Evolutionary conservation across 208 protist genomes (phyloP).

Genomic region (Trypanosoma platydactyli): DNA sequence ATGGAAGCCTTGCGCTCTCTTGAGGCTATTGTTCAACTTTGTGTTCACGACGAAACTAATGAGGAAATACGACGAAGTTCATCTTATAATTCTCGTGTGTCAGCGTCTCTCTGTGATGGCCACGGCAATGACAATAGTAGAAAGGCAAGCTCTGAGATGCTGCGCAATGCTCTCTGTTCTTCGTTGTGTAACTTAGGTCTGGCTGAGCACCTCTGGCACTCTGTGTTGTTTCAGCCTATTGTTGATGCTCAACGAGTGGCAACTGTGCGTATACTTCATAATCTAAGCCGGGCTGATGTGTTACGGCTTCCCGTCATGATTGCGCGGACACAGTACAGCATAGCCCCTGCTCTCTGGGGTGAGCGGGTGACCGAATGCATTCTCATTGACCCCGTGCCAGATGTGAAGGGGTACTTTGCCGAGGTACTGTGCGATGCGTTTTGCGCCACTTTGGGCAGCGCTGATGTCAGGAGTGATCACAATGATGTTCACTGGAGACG

Average conservation of each 20-base stretch:
- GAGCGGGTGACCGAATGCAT: constrained; percentile 15
- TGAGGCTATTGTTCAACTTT: constrained; percentile 14
- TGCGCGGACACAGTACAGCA: neutral
- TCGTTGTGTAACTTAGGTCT: constrained; percentile 11
- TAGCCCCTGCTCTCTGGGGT: constrained; percentile 10
- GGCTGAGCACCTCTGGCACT: constrained; percentile 21
- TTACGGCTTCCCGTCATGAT: neutral
- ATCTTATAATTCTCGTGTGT: neutral
- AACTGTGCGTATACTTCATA: constrained; percentile 4
- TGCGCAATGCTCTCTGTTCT: constrained; percentile 1
- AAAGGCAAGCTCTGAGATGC: neutral
- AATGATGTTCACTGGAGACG: constrained; percentile 13
- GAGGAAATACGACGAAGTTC: neutral
- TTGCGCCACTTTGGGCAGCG: neutral
- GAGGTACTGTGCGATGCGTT: neutral
- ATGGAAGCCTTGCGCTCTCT: constrained; percentile 5
- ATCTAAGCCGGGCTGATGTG: constrained; percentile 1
- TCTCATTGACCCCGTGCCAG: constrained; percentile 5
- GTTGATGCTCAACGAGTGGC: constrained; percentile 1
- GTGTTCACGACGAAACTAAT: constrained; percentile 2
- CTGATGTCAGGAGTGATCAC: neutral
- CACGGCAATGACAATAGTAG: too few species aligned
- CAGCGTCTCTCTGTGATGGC: neutral
- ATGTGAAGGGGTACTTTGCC: constrained; percentile 6
- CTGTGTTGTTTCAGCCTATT: constrained; percentile 16